phyloP scores from a whole-genome alignment of 164 flowering plant genomes.

The Piper longum region DNA sequence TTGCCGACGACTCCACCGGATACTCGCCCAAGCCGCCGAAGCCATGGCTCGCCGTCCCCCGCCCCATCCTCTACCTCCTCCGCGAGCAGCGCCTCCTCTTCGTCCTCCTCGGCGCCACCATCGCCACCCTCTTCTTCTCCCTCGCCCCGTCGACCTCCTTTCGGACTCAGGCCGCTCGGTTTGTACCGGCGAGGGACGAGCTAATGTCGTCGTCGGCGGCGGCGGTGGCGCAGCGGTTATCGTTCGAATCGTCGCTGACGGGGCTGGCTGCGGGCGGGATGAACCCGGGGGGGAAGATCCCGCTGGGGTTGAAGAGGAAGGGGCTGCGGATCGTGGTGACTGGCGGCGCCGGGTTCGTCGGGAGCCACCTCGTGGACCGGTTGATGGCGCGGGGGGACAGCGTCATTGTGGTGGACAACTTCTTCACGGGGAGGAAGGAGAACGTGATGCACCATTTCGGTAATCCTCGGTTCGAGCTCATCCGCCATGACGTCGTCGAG shows the following conservation, averaged over 20 bases:
- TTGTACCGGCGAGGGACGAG: constrained; percentile 10
- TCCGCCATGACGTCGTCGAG: constrained; percentile 94
- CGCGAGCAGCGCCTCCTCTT: constrained; percentile 69
- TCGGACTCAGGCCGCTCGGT: background rate
- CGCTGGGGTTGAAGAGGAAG: constrained; percentile 35
- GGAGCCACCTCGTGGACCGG: constrained; percentile 89
- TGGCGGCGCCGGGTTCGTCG: constrained; percentile 12
- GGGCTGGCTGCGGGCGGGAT: no score
- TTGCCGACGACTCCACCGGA: constrained; percentile 10
- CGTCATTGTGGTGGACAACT: constrained; percentile 87
- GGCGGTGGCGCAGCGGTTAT: constrained; percentile 8
- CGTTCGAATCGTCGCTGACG: background rate
- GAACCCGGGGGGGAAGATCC: constrained; percentile 11
- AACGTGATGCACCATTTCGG: constrained; percentile 73
- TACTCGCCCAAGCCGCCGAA: constrained; percentile 56
- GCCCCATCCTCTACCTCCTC: constrained; percentile 52
- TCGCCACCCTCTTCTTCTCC: constrained; percentile 54
- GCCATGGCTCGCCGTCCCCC: constrained; percentile 37
- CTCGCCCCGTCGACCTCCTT: constrained; percentile 19
- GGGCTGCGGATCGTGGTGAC: constrained; percentile 72
- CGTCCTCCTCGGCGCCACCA: constrained; percentile 51
- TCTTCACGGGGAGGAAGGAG: constrained; percentile 93
- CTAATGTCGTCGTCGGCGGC: constrained; percentile 3
- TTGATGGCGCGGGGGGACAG: constrained; percentile 65
- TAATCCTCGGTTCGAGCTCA: constrained; percentile 76